Percentiles rank a stretch among this genome's conserved stretches.
Evolutionary conservation across 352 stramenopile genomes (phyloP).

Genomic region (Pythium monospermum): DNA sequence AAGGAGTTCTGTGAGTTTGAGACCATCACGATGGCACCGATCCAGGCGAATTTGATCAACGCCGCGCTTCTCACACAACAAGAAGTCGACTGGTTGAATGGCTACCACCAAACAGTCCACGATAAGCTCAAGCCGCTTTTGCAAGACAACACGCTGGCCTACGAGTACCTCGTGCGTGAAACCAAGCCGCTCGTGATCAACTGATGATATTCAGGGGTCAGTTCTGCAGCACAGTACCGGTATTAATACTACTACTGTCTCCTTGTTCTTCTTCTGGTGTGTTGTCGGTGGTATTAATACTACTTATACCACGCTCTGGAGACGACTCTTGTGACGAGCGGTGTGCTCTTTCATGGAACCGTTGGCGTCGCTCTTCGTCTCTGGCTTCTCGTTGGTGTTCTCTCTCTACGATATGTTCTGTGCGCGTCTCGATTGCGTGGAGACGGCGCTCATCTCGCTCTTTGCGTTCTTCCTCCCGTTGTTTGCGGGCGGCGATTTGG

Average conservation of each 20-base stretch:
- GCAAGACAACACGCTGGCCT: slow-evolving; percentile 46
- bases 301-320: slow-evolving; percentile 17
- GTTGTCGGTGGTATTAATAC: not conserved
- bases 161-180: slow-evolving; percentile 73
- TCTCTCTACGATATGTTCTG: slow-evolving; percentile 49
- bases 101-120: slow-evolving; percentile 90
- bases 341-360: slow-evolving; percentile 24
- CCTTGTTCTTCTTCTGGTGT: no score
- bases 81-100: slow-evolving; percentile 96
- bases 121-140: slow-evolving; percentile 90
- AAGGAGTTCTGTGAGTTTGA: slow-evolving; percentile 95
- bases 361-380: slow-evolving; percentile 26
- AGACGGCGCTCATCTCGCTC: slow-evolving; percentile 46
- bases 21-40: slow-evolving; percentile 97
- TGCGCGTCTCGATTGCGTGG: slow-evolving; percentile 34
- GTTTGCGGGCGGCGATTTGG: slow-evolving; percentile 46
- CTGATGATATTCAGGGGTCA: no score
- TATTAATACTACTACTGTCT: no score
- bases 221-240: no score
- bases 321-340: slow-evolving; percentile 37
- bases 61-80: slow-evolving; percentile 81
- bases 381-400: slow-evolving; percentile 41
- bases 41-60: slow-evolving; percentile 98
- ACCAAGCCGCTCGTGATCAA: slow-evolving; percentile 50
- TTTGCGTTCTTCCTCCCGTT: slow-evolving; percentile 40